Base-by-base conservation (phyloP, 1,139 yeast species). In the Yamadazyma conglobata region DNA sequence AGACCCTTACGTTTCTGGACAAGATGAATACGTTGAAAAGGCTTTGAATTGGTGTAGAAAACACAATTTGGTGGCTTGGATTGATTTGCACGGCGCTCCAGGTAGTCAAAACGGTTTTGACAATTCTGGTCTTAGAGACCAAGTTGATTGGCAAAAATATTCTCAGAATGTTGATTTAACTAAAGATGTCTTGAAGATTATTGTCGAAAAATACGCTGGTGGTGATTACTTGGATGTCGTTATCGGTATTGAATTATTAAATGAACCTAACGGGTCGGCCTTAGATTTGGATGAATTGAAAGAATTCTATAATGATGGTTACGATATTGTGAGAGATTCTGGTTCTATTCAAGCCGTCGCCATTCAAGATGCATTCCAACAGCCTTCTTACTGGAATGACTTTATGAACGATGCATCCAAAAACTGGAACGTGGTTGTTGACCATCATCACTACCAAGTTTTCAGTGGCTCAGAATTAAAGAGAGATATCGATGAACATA, bases 41-140 rank as follows among this genome's bases (percentile, higher is more conserved):
- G 95, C 96, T 7, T 63, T 89, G 30, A 70, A 58, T 15, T 89
- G 96, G 96, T 77, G 85, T 29, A 59, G 75, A 34, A 61, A 66
- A 13, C 48, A 78, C 45, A 73, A 70, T 28, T 56, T 89, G 45
- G 79, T 82, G 53, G 94, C 77, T 14, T 87, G 96, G 96, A 70
- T 89, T 33, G 98, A 89, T 56, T 64, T 89, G 47, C 98, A 89
- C 55, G 97, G 97, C 35, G 93, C 87, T 17, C 93, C 96, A 28
- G 97, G 96, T n/a, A 84, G 95, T 13, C 97, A 89, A 60, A 89
- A 89, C 54, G 96, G 97, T 13, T 89, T 89, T 54, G 98, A 91
- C 56, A 89, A 89, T 62, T 86, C 96, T 8, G 98, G 98, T 13
- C 62, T 76, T 39, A 73, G 96, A 47, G 96, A 85, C 49, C 40